phyloP scores from a whole-genome alignment of 2,329 filamentous ascomycete genomes.

The Aspergillus sp. region DNA sequence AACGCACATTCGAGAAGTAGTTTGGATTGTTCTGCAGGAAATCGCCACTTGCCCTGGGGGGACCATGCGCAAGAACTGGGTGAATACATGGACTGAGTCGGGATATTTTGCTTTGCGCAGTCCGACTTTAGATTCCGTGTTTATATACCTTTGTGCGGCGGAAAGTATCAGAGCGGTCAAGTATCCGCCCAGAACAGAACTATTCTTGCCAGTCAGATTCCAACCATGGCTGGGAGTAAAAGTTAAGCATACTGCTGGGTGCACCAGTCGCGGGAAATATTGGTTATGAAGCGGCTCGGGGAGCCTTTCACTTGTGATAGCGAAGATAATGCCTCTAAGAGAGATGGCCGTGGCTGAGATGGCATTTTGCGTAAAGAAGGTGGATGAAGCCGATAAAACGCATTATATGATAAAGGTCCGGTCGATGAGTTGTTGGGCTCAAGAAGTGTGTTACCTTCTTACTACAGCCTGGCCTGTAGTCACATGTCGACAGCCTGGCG shows the following conservation, averaged over 20 bases:
- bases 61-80: constrained; percentile 22
- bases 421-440: too few species aligned
- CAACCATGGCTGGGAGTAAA: not conserved
- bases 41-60: constrained; percentile 17
- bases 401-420: too few species aligned
- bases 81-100: constrained; percentile 22
- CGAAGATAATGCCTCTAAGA: constrained; percentile 18
- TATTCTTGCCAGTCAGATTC: not conserved
- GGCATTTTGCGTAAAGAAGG: constrained; percentile 4
- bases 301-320: constrained; percentile 12
- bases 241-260: constrained; percentile 22
- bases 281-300: constrained; percentile 14
- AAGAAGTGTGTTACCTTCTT: too few species aligned
- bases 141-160: constrained; percentile 16
- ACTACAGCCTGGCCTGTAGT: too few species aligned
- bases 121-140: constrained; percentile 8
- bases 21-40: constrained; percentile 15
- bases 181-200: constrained; percentile 24
- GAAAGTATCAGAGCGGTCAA: constrained; percentile 21
- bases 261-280: constrained; percentile 21
- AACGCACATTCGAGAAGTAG: constrained; percentile 20
- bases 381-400: too few species aligned
- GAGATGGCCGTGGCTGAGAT: not conserved
- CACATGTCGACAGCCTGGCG: too few species aligned
- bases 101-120: constrained; percentile 8